Conservation (phyloP, 2,329 filamentous ascomycete species). For the Hortaea werneckii region DNA sequence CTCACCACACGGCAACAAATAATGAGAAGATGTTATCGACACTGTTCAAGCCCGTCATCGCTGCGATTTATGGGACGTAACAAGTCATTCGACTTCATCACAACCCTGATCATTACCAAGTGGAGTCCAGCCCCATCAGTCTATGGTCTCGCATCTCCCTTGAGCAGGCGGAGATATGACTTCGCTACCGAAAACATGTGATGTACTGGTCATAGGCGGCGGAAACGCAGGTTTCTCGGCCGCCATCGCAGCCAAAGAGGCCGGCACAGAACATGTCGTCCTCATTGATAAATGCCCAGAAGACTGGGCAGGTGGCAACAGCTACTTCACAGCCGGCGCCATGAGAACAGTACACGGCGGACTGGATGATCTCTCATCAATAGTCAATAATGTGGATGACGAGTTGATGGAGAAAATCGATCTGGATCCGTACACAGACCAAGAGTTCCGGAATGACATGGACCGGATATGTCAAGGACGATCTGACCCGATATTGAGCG, state of each 20-base stretch:
- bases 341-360: slow-evolving; percentile 50
- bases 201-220: slow-evolving; percentile 48
- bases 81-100: no score
- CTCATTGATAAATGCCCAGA: slow-evolving; percentile 52
- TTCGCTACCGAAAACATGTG: slow-evolving; percentile 10
- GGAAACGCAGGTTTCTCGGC: slow-evolving; percentile 56
- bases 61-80: no score
- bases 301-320: slow-evolving; percentile 53
- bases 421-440: slow-evolving; percentile 44
- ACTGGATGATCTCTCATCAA: slow-evolving; percentile 46
- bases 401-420: slow-evolving; percentile 44
- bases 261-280: slow-evolving; percentile 34
- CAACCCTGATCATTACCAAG: no score
- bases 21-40: no score
- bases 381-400: slow-evolving; percentile 49
- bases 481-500: slow-evolving; percentile 41
- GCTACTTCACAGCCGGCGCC: slow-evolving; percentile 56
- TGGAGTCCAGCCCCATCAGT: no score
- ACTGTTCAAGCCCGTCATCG: no score
- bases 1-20: no score
- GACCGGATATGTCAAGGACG: slow-evolving; percentile 45
- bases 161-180: background rate
- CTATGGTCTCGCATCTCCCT: no score
- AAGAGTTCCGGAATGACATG: slow-evolving; percentile 48
- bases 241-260: slow-evolving; percentile 26